Base-by-base conservation (phyloP, 2,329 filamentous ascomycete species). In the Cladophialophora psammophila region DNA sequence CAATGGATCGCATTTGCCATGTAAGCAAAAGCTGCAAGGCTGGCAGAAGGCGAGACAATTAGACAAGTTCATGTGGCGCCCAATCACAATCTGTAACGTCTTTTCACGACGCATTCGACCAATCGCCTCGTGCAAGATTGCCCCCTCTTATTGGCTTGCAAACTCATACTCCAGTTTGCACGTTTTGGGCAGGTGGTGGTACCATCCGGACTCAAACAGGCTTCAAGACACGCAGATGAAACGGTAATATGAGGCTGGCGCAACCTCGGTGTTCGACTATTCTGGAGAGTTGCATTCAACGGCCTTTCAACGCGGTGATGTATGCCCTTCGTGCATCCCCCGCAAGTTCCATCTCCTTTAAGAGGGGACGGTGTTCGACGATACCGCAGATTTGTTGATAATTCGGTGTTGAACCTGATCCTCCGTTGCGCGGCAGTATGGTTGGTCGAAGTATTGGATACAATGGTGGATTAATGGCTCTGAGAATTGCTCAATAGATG, bases 11-110 rank as follows among this genome's bases (percentile, higher is more conserved):
- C 18, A 26, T 18, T 50, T 18, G 45, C 8, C 20, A 50, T 50
- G 45, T 50, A 50, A 50, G 45, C 45, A 50, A 26, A 26, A 50
- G 5, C 9, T 9, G 45, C 45, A 50, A 50, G 45, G 45, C 45
- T 50, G 45, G 45, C 45, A 45, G 18, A 3, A 10, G 45, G 40
- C 18, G 9, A 20, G 45, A 50, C 45, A 26, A 26, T 42, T 42
- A 26, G 18, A 20, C 26, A 50, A 50, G 45, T 50, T 26, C 18
- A 20, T 26, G 9, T 12, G 10, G 45, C 9, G 45, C 18, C 45
- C 45, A 50, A 26, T 50, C 45, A 12, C 18, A 4, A 12, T 6
- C 45, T 5, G 18, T 9, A 50, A 50, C 10, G 45, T 13, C 26
- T 20, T 10, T 10, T 4, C 10, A 20, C 20, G 9, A 12, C 20